phyloP scores from a whole-genome alignment of 2,329 filamentous ascomycete species.

The Fusarium brevicatenulatum region DNA sequence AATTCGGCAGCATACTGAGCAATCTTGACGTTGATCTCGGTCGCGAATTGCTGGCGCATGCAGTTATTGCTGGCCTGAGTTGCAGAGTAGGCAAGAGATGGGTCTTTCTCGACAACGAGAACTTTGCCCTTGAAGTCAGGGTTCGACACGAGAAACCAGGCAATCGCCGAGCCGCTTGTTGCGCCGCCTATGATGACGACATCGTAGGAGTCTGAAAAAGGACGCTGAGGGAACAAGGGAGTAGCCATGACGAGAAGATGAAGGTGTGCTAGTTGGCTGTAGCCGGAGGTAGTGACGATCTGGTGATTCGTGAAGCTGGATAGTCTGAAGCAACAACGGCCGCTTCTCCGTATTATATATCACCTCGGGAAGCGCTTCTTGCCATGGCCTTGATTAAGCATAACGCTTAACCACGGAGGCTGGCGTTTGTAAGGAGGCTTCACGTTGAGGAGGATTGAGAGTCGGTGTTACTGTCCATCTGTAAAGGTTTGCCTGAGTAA shows the following conservation, averaged over 20 bases:
- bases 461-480: too few species aligned
- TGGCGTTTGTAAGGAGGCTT: background rate
- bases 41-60: constrained; percentile 25
- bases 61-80: constrained; percentile 26
- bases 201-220: background rate
- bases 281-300: too few species aligned
- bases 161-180: constrained; percentile 22
- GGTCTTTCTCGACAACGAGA: constrained; percentile 14
- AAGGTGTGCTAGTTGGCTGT: too few species aligned
- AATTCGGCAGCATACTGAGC: constrained; percentile 17
- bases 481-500: background rate
- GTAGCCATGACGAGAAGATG: background rate
- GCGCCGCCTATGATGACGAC: constrained; percentile 13
- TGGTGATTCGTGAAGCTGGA: background rate
- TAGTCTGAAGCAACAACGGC: too few species aligned
- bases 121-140: constrained; percentile 13
- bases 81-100: constrained; percentile 6
- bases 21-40: constrained; percentile 19
- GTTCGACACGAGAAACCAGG: constrained; percentile 18
- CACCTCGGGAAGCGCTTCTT: background rate
- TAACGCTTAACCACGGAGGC: background rate
- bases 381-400: fast-evolving
- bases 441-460: background rate
- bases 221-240: background rate
- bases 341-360: background rate